Percentiles rank a stretch among this genome's conserved stretches.
Evolutionary conservation across 2,329 filamentous ascomycete species (phyloP).

Genomic region (Ceratocystiopsis sp.): DNA sequence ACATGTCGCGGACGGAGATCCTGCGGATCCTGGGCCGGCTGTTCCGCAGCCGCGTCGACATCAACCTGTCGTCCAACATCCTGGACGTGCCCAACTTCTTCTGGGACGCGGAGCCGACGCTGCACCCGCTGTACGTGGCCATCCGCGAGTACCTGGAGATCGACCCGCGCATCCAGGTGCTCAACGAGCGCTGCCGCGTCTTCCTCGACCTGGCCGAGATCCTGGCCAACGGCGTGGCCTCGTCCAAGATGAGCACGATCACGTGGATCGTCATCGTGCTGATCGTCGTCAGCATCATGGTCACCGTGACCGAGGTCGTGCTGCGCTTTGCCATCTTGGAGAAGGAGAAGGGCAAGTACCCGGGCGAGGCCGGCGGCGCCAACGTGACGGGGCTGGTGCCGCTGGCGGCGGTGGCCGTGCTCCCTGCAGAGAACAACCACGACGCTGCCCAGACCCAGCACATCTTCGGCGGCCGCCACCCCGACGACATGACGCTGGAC

Average conservation of each 20-base stretch:
- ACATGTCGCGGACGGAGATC: constrained; percentile 83
- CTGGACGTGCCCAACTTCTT: constrained; percentile 95
- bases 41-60: constrained; percentile 89
- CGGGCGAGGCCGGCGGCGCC: not conserved
- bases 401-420: not conserved
- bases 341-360: constrained; percentile 19
- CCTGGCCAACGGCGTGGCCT: constrained; percentile 75
- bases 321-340: constrained; percentile 65
- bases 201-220: constrained; percentile 96
- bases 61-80: constrained; percentile 93
- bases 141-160: constrained; percentile 97
- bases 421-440: no score
- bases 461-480: not conserved
- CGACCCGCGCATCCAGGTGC: constrained; percentile 83
- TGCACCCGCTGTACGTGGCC: constrained; percentile 85
- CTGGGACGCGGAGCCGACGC: constrained; percentile 91
- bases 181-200: constrained; percentile 91
- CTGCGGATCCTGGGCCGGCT: constrained; percentile 79
- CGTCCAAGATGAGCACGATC: constrained; percentile 88
- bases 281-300: constrained; percentile 77
- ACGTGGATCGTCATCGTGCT: constrained; percentile 97
- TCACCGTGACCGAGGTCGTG: constrained; percentile 79
- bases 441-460: no score
- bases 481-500: constrained; percentile 7
- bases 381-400: not conserved